Percentiles rank a stretch among this genome's conserved stretches.
Conservation (phyloP, 768 basidiomycete genomes). For the Cystobasidium tubakii region DNA sequence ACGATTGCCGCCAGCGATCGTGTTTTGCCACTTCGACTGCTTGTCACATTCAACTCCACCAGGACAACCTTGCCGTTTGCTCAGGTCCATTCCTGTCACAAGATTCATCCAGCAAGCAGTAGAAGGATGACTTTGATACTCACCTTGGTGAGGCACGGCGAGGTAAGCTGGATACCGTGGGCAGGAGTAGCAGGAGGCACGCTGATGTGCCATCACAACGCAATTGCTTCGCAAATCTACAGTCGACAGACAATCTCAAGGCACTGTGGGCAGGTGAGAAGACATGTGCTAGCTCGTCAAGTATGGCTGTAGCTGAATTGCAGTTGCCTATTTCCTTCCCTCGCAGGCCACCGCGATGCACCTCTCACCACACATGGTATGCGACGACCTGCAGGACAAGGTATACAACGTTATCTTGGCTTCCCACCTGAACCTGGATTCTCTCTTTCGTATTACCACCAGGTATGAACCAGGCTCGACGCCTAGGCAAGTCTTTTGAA, state of each 20-base stretch:
- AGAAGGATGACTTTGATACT: conserved; percentile 33
- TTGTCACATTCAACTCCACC: too few species aligned
- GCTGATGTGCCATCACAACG: conserved; percentile 20
- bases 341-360: conserved; percentile 41
- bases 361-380: conserved; percentile 41
- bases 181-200: background rate
- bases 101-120: background rate
- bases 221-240: background rate
- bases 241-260: conserved; percentile 34
- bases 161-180: conserved; percentile 13
- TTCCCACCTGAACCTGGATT: background rate
- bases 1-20: too few species aligned
- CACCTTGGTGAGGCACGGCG: conserved; percentile 42
- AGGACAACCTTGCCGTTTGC: too few species aligned
- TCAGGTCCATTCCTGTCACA: background rate
- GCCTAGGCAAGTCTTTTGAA: conserved; percentile 41
- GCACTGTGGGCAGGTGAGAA: conserved; percentile 33
- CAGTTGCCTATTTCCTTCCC: too few species aligned
- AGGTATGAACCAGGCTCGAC: conserved; percentile 37
- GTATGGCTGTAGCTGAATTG: too few species aligned
- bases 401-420: too few species aligned
- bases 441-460: background rate
- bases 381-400: background rate
- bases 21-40: too few species aligned
- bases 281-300: background rate